Evolutionary conservation across 495 filamentous ascomycete species (phyloP), one percentile per base, ranked within the genome.

Genomic region (Talaromyces proteolyticus): DNA sequence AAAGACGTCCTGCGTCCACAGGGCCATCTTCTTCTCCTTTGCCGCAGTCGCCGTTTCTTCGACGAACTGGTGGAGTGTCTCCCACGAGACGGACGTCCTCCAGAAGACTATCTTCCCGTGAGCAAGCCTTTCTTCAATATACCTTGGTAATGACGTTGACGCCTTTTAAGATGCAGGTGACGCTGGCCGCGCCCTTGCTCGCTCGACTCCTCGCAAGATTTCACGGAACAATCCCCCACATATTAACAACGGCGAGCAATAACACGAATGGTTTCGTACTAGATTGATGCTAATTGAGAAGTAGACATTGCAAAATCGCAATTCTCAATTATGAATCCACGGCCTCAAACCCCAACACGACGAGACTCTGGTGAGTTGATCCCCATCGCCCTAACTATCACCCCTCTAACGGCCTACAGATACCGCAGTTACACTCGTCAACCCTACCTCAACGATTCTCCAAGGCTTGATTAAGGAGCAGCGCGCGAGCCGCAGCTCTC

Each of bases 401-500:
- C 43, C 20, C 24, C 16, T 18, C 25, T 25, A 20, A 45, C 24
- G 43, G 16, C 20, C 20, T 45, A 51, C 51, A 4, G 57, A 52
- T 22, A 39, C 45, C 19, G 17, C 44, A 16, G 22, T 19, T 2
- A 49, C 47, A 10, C 47, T 68, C 0, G 68, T 72, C 3, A 76
- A 76, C 29, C 73, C 74, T 4, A 64, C 68, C 0, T 78, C 75
- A 1, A 62, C 58, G 16, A 56, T 78, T 0, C 47, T 78, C 19
- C 73, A 77, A 41, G 74, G 70, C 52, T 53, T 75, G 26, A 53
- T 78, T 10, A 73, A 74, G 49, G 74, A 78, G 57, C 69, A 73
- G 45, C 70, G 70, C 8, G 67, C 70, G 4, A 65, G 64, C 42
- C 67, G 69, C 53, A 58, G 57, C 26, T 64, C 62, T 3, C 63